Conservation (phyloP, 1,284 basidiomycete species). For the Moesziomyces sp. region DNA sequence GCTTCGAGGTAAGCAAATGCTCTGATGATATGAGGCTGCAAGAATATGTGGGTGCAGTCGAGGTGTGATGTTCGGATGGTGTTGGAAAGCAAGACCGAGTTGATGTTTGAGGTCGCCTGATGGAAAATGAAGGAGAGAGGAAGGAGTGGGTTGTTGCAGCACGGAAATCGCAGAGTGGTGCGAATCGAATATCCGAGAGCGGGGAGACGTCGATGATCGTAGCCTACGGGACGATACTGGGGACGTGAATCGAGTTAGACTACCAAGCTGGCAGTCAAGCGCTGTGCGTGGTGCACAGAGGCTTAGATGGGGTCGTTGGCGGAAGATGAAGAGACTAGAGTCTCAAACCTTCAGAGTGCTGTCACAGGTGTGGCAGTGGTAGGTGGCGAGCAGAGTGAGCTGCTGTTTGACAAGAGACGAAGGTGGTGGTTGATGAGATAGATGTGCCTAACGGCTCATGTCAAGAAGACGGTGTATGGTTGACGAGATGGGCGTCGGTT, state of each 20-base stretch:
- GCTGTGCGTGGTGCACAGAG: conserved; percentile 6
- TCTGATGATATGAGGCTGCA: too few species aligned
- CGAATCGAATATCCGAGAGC: conserved; percentile 18
- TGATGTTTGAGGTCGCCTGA: not conserved
- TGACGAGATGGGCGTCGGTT: too few species aligned
- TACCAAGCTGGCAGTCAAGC: conserved; percentile 9
- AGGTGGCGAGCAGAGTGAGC: too few species aligned
- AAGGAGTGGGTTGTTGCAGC: conserved; percentile 3
- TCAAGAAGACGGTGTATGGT: too few species aligned
- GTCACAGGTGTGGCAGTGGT: too few species aligned
- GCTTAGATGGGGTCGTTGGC: not conserved
- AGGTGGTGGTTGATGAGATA: too few species aligned
- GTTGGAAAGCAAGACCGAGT: not conserved
- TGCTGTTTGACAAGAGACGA: too few species aligned
- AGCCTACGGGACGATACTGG: conserved; percentile 44
- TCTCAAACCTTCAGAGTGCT: too few species aligned
- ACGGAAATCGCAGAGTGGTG: conserved; percentile 38
- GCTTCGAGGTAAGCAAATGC: too few species aligned
- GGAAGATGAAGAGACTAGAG: conserved; percentile 2
- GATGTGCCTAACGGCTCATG: too few species aligned
- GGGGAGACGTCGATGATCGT: conserved; percentile 33
- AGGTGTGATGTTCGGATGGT: too few species aligned
- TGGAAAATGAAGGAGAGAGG: not conserved
- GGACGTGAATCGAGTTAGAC: conserved; percentile 12
- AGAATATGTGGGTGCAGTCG: not conserved